phyloP scores from a whole-genome alignment of 306 rosid genomes.

The Malus fusca region DNA sequence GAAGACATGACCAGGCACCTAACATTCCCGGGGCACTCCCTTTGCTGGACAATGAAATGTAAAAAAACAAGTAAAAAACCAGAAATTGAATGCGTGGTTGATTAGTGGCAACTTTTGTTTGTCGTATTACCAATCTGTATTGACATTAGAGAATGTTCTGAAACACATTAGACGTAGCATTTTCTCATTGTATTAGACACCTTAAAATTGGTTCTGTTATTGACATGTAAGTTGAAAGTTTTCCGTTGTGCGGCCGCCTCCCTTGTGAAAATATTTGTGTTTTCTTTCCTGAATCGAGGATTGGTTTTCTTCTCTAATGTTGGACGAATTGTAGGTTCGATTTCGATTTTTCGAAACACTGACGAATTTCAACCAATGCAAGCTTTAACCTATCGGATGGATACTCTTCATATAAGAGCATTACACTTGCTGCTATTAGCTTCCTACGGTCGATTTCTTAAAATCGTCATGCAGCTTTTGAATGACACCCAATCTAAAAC shows the following conservation, averaged over 20 bases:
- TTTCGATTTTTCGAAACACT: neutral
- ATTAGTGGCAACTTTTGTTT: constrained; percentile 19
- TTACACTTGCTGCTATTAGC: neutral
- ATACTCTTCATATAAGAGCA: neutral
- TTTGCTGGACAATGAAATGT: constrained; percentile 21
- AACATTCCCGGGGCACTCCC: neutral
- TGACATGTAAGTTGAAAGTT: neutral
- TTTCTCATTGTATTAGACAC: constrained; percentile 17
- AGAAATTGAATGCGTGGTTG: constrained; percentile 27
- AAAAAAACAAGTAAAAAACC: constrained; percentile 13
- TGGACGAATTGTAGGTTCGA: neutral
- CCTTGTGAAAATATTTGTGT: neutral
- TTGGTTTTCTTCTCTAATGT: neutral
- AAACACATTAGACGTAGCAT: constrained; percentile 17
- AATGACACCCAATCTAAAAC: neutral
- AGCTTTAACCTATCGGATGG: neutral
- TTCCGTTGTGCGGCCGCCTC: neutral
- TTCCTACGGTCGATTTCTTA: neutral
- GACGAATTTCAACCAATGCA: neutral
- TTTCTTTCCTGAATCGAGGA: neutral
- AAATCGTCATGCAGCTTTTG: neutral
- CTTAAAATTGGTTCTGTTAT: constrained; percentile 3
- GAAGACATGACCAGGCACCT: constrained; percentile 44
- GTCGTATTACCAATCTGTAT: constrained; percentile 28
- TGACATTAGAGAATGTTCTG: constrained; percentile 18